A percentile compares a stretch with the other conserved stretches of the same genome.
Conservation (phyloP, 1,139 yeast genomes). For the Candida gigantensis region DNA sequence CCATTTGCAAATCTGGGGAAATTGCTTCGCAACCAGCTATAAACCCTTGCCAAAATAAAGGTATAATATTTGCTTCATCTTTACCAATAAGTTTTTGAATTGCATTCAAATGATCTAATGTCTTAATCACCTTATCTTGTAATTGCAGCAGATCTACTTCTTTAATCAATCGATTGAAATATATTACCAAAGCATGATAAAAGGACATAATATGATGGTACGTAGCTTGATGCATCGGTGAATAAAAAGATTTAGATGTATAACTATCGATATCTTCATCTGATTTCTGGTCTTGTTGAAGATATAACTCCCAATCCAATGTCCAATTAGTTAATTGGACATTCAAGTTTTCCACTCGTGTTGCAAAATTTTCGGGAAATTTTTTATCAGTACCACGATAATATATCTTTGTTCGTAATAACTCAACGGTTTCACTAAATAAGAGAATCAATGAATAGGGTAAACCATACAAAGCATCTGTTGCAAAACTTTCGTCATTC, state of each 20-base stretch:
- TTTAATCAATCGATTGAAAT: conserved; percentile 67
- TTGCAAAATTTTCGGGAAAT: conserved; percentile 46
- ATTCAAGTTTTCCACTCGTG: conserved; percentile 50
- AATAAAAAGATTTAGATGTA: conserved; percentile 38
- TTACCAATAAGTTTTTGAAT: conserved; percentile 58
- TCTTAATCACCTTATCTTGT: conserved; percentile 61
- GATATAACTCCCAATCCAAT: conserved; percentile 58
- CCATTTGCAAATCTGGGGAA: conserved; percentile 56
- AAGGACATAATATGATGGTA: conserved; percentile 82
- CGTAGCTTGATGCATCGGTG: conserved; percentile 70
- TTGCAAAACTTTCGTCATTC: conserved; percentile 61
- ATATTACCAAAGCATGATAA: conserved; percentile 72
- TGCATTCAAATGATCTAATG: conserved; percentile 64
- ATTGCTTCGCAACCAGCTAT: conserved; percentile 86
- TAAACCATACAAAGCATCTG: conserved; percentile 81
- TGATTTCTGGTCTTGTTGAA: conserved; percentile 13
- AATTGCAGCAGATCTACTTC: conserved; percentile 52
- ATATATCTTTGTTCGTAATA: conserved; percentile 62
- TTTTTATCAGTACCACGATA: conserved; percentile 34
- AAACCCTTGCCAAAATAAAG: conserved; percentile 87
- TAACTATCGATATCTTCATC: conserved; percentile 17
- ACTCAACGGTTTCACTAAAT: conserved; percentile 68
- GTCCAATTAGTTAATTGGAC: conserved; percentile 61
- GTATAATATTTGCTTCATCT: conserved; percentile 63
- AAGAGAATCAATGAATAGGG: conserved; percentile 77